Evolutionary conservation across 176 grass and related monocot genomes (phyloP).

Genomic region (Bothriochloa decipiens): DNA sequence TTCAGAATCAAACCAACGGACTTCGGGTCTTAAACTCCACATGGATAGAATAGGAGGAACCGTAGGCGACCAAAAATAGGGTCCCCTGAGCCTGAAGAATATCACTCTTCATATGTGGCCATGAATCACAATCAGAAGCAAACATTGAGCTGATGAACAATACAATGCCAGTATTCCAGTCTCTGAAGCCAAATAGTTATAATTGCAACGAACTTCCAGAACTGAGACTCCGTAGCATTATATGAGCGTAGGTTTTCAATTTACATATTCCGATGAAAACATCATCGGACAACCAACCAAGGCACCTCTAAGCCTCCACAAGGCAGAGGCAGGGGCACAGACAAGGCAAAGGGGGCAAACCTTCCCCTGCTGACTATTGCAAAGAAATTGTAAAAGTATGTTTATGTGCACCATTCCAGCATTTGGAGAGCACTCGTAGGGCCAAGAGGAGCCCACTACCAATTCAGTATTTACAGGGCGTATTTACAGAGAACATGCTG

Average conservation of each 20-base stretch:
- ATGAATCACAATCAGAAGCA: background rate
- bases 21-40: too few relatives aligned
- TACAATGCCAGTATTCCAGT: background rate
- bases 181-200: background rate
- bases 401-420: slow-evolving; percentile 42
- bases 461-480: slow-evolving; percentile 45
- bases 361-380: slow-evolving; percentile 26
- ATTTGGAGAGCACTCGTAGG: slow-evolving; percentile 31
- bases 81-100: background rate
- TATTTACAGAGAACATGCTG: slow-evolving; percentile 45
- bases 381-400: slow-evolving; percentile 45
- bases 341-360: background rate
- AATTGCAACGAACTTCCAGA: background rate
- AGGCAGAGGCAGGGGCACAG: slow-evolving; percentile 12
- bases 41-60: background rate
- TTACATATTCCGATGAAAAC: slow-evolving; percentile 39
- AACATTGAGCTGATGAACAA: background rate
- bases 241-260: slow-evolving; percentile 28
- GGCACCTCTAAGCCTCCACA: slow-evolving; percentile 11
- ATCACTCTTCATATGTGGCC: too few relatives aligned
- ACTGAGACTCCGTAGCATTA: slow-evolving; percentile 39
- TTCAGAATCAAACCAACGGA: too few relatives aligned
- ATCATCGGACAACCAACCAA: slow-evolving; percentile 7
- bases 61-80: background rate
- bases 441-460: slow-evolving; percentile 15